Percentiles rank a stretch among this genome's conserved stretches.
Evolutionary conservation across 257 asterid genomes (phyloP).

Genomic region (Fraxinus quadrangulata): DNA sequence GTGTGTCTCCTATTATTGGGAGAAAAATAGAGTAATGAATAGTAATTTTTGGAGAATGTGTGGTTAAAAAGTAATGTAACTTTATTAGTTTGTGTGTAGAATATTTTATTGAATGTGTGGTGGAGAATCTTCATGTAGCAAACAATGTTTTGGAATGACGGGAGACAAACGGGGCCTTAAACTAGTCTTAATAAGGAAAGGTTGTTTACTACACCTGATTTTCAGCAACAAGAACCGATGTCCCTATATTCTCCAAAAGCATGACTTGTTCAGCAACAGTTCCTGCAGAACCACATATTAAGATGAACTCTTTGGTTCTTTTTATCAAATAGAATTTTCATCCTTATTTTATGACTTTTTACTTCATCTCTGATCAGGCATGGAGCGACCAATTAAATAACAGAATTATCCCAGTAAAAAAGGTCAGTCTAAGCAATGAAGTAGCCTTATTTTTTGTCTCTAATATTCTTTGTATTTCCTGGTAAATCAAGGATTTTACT

Average conservation of each 20-base stretch:
- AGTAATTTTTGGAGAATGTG: no score
- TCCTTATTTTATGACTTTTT: background rate
- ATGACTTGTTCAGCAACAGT: constrained; percentile 86
- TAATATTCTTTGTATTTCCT: constrained; percentile 10
- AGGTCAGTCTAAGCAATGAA: background rate
- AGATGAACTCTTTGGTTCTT: background rate
- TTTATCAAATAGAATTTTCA: background rate
- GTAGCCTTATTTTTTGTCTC: background rate
- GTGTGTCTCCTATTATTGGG: no score
- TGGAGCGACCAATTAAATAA: background rate
- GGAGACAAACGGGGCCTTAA: no score
- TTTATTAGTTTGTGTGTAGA: no score
- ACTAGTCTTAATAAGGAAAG: background rate
- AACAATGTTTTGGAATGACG: no score
- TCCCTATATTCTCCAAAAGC: constrained; percentile 97
- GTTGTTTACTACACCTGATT: constrained; percentile 57
- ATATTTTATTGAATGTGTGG: no score
- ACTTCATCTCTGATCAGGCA: background rate
- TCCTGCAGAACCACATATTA: constrained; percentile 48
- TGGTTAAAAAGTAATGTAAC: no score
- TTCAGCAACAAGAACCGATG: constrained; percentile 81
- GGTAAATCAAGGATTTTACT: constrained; percentile 1
- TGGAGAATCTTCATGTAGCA: no score
- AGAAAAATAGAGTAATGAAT: no score
- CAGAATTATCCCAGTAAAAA: background rate